Evolutionary conservation across 2,329 filamentous ascomycete genomes (phyloP).

Genomic region (Chrysoporthe puriensis): DNA sequence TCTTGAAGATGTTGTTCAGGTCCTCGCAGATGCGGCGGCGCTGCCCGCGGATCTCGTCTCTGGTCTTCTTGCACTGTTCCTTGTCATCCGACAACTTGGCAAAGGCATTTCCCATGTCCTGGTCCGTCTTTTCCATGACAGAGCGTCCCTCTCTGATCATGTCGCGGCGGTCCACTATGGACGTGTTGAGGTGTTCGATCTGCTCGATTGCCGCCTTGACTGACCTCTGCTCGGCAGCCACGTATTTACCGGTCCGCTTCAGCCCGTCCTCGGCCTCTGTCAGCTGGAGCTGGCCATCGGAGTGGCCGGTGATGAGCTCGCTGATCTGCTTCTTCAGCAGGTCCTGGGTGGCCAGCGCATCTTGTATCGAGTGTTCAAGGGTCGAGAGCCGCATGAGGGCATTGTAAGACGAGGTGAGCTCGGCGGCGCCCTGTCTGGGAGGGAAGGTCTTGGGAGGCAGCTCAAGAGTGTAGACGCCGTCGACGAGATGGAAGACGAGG

Average conservation of each 20-base stretch:
- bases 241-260: constrained; percentile 53
- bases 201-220: constrained; percentile 65
- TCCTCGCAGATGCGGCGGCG: constrained; percentile 87
- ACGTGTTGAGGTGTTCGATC: constrained; percentile 69
- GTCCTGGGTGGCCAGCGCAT: constrained; percentile 78
- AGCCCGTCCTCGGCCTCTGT: constrained; percentile 55
- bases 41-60: constrained; percentile 78
- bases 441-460: constrained; percentile 56
- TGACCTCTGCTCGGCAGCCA: constrained; percentile 67
- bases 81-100: constrained; percentile 62
- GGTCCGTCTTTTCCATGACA: constrained; percentile 60
- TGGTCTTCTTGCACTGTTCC: constrained; percentile 57
- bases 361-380: constrained; percentile 87
- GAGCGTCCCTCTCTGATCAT: constrained; percentile 69
- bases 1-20: constrained; percentile 77
- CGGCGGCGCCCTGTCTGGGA: constrained; percentile 55
- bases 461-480: constrained; percentile 85
- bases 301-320: constrained; percentile 49
- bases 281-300: constrained; percentile 43
- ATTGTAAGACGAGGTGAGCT: constrained; percentile 80
- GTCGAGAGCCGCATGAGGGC: constrained; percentile 86
- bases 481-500: constrained; percentile 80
- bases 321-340: constrained; percentile 80
- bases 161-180: constrained; percentile 65
- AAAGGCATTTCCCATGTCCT: constrained; percentile 64